These are phyloP conservation scores for Cordyceps pruinosa DNA, from an alignment of 2,329 filamentous ascomycete species.

Conservation along the genomic window DNA sequence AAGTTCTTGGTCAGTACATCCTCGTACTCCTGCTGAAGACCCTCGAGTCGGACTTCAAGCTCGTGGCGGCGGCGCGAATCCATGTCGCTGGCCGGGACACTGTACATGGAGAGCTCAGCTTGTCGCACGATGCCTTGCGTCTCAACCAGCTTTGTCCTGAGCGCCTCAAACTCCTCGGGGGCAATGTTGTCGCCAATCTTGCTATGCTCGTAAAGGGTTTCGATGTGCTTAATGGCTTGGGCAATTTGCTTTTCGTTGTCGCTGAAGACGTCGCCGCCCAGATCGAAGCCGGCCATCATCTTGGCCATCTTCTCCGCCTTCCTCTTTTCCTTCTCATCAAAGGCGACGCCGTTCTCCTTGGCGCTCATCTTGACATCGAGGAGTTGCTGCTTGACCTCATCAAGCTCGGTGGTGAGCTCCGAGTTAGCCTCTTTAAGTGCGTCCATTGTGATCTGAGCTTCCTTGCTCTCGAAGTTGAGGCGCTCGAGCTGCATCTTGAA, in stretches of 20 bases:
- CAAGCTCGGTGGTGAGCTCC: constrained; percentile 84
- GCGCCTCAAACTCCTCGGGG: constrained; percentile 69
- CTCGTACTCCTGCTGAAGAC: constrained; percentile 77
- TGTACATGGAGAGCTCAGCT: constrained; percentile 78
- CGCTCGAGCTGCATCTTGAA: constrained; percentile 96
- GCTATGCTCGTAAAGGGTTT: constrained; percentile 70
- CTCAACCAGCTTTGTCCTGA: constrained; percentile 75
- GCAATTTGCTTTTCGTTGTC: constrained; percentile 84
- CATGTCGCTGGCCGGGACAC: constrained; percentile 56
- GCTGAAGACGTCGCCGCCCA: constrained; percentile 87
- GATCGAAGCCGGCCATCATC: constrained; percentile 99
- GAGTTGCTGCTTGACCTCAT: constrained; percentile 93
- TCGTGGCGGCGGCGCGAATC: constrained; percentile 64
- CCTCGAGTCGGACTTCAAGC: constrained; percentile 67
- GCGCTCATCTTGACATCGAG: constrained; percentile 94
- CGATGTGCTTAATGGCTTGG: constrained; percentile 75
- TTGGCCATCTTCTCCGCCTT: constrained; percentile 99
- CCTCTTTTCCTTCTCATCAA: constrained; percentile 97
- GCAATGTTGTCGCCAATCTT: constrained; percentile 71
- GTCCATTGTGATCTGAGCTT: constrained; percentile 96
- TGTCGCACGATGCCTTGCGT: constrained; percentile 90
- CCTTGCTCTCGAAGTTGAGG: constrained; percentile 85
- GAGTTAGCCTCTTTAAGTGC: constrained; percentile 91
- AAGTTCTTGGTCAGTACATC: constrained; percentile 74
- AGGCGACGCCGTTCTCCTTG: constrained; percentile 80